A percentile compares a stretch with the other conserved stretches of the same genome.
phyloP scores from a whole-genome alignment of 176 grass and related monocot genomes.

The Oryza rufipogon region DNA sequence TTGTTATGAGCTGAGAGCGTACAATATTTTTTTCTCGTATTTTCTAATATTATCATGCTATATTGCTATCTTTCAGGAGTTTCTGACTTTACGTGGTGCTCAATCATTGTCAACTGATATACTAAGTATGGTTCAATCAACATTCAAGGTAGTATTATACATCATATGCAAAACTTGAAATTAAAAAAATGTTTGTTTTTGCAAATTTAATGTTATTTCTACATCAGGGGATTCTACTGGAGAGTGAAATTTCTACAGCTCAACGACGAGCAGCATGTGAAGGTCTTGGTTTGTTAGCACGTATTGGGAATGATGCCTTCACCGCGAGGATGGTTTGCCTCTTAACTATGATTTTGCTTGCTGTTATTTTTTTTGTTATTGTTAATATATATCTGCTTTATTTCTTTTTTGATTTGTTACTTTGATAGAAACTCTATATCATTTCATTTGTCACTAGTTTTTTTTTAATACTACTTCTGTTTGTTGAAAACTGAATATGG shows the following conservation, averaged over 20 bases:
- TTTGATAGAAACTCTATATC: background rate
- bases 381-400: slow-evolving; percentile 14
- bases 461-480: slow-evolving; percentile 20
- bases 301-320: slow-evolving; percentile 86
- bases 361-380: slow-evolving; percentile 15
- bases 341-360: slow-evolving; percentile 24
- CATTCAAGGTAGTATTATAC: slow-evolving; percentile 65
- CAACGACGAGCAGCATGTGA: slow-evolving; percentile 83
- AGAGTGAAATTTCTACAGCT: slow-evolving; percentile 66
- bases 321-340: slow-evolving; percentile 85
- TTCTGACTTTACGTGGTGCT: slow-evolving; percentile 62
- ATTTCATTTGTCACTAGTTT: slow-evolving; percentile 12
- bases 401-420: background rate
- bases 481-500: background rate
- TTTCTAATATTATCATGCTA: slow-evolving; percentile 29
- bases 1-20: slow-evolving; percentile 28
- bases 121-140: slow-evolving; percentile 73
- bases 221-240: slow-evolving; percentile 74
- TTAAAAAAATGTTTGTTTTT: background rate
- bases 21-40: slow-evolving; percentile 24
- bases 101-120: slow-evolving; percentile 72
- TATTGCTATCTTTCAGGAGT: slow-evolving; percentile 46
- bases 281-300: slow-evolving; percentile 85
- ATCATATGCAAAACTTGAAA: background rate
- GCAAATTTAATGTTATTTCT: slow-evolving; percentile 39